A percentile compares a stretch with the other conserved stretches of the same genome.
Conservation (phyloP, 129 eudicot species). For the Pulicaria dysenterica region DNA sequence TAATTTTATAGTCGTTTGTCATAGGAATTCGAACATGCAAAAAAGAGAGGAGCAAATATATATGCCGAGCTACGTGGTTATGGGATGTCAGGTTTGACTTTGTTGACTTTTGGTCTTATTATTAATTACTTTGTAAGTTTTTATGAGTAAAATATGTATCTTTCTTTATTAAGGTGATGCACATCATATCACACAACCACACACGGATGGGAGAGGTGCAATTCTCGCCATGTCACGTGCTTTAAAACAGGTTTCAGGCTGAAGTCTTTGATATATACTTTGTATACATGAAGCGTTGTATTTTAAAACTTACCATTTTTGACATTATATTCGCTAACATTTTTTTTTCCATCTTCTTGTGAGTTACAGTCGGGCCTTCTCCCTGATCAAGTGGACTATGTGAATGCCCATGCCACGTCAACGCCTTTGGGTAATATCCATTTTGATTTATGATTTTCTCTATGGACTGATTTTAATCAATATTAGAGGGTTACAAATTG, state of each 20-base stretch:
- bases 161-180: conserved; percentile 77
- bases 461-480: background rate
- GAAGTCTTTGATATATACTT: background rate
- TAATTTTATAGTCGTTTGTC: conserved; percentile 2
- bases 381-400: conserved; percentile 84
- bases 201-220: conserved; percentile 89
- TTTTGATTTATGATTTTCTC: background rate
- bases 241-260: conserved; percentile 65
- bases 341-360: conserved; percentile 7
- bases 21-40: conserved; percentile 94
- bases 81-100: conserved; percentile 87
- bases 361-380: conserved; percentile 71
- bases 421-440: conserved; percentile 66
- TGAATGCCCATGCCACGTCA: conserved; percentile 98
- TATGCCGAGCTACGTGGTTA: conserved; percentile 94
- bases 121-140: conserved; percentile 3
- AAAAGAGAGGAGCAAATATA: conserved; percentile 73
- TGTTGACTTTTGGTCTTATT: conserved; percentile 1
- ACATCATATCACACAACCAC: conserved; percentile 95
- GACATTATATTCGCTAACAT: background rate
- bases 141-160: background rate
- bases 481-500: background rate
- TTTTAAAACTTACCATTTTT: background rate
- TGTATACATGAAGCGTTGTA: background rate
- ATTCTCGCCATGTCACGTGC: conserved; percentile 84